Base-by-base conservation (phyloP, 2,329 filamentous ascomycete genomes). In the Tricladium varicosporioides region DNA sequence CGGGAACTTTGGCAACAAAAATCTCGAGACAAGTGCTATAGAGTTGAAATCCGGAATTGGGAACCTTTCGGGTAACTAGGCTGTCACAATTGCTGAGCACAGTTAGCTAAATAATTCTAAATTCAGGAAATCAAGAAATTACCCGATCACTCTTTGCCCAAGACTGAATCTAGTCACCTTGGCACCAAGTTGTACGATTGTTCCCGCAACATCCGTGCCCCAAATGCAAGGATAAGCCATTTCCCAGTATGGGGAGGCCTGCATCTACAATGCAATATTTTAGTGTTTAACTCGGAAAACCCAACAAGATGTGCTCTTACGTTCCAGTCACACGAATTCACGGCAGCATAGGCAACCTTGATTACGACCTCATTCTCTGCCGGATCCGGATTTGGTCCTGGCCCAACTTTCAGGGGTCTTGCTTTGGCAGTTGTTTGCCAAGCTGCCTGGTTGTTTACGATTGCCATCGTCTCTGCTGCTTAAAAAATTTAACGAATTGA, bases 111-210 rank as follows among this genome's bases (percentile, higher is more conserved):
- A 27, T 27, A 27, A 27, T 27, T 27, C 3, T 27, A 27, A 27
- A 3, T 4, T 3, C 22, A 27, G 22, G 22, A 27, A 27, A 4
- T 27, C 7, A 27, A 27, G 3, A 47, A 45, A 56, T 3, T 60
- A 54, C 18, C 59, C 66, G 47, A 68, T 63, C 5, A 70, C 65
- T 13, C 68, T 59, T 42, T 69, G 64, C 5, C 68, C 68, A 13
- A 63, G 45, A 22, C 74, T 72, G 59, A 81, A 73, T 9, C 76
- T 71, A 5, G 72, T 72, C 5, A 80, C 77, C 7, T 68, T 69
- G n/a, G 72, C 67, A 2, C 78, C 78, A 5, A 80, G 69, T 59
- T 78, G 52, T 5, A 62, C 51, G 15, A 71, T 54, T 7, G 61
- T 64, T 9, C 69, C 68, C 2, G 68, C 61, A 19, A 68, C 58